Evolutionary conservation across 225 moss, liverwort and hornwort genomes (phyloP).

Genomic region (Pseudoscleropodium purum): DNA sequence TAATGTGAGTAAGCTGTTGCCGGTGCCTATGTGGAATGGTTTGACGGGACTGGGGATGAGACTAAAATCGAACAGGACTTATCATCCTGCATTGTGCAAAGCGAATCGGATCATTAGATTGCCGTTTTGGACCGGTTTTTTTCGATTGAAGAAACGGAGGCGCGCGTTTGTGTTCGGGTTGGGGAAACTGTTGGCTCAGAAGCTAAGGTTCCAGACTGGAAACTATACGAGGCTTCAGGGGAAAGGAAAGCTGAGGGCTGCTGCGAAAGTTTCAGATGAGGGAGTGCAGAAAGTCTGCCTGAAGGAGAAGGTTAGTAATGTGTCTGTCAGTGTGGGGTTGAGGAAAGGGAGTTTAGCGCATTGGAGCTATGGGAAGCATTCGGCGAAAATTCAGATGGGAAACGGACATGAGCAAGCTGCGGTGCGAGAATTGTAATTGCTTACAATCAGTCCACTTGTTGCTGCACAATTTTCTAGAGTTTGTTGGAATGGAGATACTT

Average conservation of each 20-base stretch:
- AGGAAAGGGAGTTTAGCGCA: background rate
- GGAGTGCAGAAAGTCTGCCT: background rate
- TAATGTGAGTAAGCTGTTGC: slow-evolving; percentile 46
- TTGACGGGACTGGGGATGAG: background rate
- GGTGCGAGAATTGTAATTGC: background rate
- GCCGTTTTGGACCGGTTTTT: slow-evolving; percentile 40
- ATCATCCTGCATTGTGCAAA: slow-evolving; percentile 16
- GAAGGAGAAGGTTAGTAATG: background rate
- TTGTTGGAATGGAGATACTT: background rate
- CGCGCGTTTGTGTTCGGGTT: slow-evolving; percentile 28
- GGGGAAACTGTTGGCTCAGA: slow-evolving; percentile 8
- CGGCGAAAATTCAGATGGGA: slow-evolving; percentile 13
- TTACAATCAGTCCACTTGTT: background rate
- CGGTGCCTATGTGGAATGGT: slow-evolving; percentile 29
- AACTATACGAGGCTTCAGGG: slow-evolving; percentile 1
- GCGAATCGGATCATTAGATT: slow-evolving; percentile 22
- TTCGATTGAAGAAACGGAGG: slow-evolving; percentile 22
- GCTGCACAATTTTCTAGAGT: background rate
- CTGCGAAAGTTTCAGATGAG: slow-evolving; percentile 27
- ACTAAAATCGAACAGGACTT: background rate
- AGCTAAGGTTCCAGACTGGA: background rate
- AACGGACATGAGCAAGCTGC: background rate
- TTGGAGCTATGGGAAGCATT: slow-evolving; percentile 7
- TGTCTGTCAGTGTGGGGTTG: background rate
- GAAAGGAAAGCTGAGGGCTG: background rate